These are phyloP conservation scores for Dipteronia dyeriana DNA, from an alignment of 345 rosid species.

Conservation along the genomic window DNA sequence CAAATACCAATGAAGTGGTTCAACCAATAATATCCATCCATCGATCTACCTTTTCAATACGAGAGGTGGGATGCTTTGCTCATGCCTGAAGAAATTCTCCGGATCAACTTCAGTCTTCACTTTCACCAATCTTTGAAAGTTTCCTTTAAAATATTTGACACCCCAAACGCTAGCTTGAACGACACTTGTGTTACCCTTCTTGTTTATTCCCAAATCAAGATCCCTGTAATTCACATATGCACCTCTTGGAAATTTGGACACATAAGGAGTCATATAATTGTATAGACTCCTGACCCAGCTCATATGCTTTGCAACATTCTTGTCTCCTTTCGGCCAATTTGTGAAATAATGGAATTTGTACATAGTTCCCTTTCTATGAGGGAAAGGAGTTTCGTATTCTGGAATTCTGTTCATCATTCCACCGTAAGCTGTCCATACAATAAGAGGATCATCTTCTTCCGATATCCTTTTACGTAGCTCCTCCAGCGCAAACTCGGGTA, in stretches of 20 bases:
- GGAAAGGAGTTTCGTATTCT: constrained; percentile 53
- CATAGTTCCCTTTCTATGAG: constrained; percentile 53
- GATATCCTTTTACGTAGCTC: constrained; percentile 48
- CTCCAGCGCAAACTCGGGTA: constrained; percentile 35
- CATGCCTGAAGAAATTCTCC: constrained; percentile 52
- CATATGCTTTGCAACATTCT: constrained; percentile 23
- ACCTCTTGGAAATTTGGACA: constrained; percentile 48
- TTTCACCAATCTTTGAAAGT: constrained; percentile 49
- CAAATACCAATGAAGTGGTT: not conserved
- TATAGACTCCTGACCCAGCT: constrained; percentile 47
- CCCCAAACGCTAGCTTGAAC: constrained; percentile 46
- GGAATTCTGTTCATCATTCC: constrained; percentile 66
- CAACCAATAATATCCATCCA: not conserved
- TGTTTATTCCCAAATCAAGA: constrained; percentile 57
- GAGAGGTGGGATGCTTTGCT: constrained; percentile 59
- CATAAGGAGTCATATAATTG: constrained; percentile 50
- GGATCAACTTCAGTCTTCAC: constrained; percentile 59
- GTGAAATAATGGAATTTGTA: constrained; percentile 52
- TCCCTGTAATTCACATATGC: constrained; percentile 71
- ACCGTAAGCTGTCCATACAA: constrained; percentile 72
- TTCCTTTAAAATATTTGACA: constrained; percentile 45
- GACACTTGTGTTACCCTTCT: constrained; percentile 27
- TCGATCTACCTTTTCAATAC: not conserved
- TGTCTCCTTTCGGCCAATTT: constrained; percentile 36
- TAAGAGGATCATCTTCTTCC: constrained; percentile 52